Evolutionary conservation across 305 asterid genomes (phyloP), one percentile per base, ranked within the genome.

Genomic region (Fraxinus velutina): DNA sequence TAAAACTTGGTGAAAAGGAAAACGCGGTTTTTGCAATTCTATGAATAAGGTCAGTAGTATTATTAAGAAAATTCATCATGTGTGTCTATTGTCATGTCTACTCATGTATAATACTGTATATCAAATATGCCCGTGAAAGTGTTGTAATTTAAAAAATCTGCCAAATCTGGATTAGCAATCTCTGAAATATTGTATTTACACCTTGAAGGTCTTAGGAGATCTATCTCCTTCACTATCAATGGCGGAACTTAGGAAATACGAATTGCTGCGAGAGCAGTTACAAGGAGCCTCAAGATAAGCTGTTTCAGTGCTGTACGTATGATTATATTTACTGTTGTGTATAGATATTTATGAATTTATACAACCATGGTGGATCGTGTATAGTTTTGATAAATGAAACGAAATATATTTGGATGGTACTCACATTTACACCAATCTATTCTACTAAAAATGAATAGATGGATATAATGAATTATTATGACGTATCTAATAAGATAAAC

Each of bases 191-290:
- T 80, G 52, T 81, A 30, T 77, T 73, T 29, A 82, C 73, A 36
- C 77, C 34, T 79, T 88, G 85, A 89, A 95, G 99, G 97, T 92
- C 44, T 81, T 95, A 81, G 84, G 87, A 79, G 98, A 92, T 68
- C 88, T 95, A 80, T 92, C 96, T 78, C 99, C 99, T 50, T 95
- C 98, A 4, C 91, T 95, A 68, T 95, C 99, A 29, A 85, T 92
- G 94, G 90, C 92, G 2, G 99, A 95, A 88, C 94, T 95, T 80
- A 90, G 86, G 86, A 95, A 91, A 83, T 95, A 93, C 70, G 99
- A 92, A 86, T 73, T 71, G 87, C 85, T 95, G 86, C 89, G 98
- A 0, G 95, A 92, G 79, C 98, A 93, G 81, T 89, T 92, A 80
- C 96, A 95, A 92, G 99, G 99, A 75, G 24, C 92, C 22, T 86